phyloP scores from a whole-genome alignment of 495 filamentous ascomycete species.

The Penicillium samsonianum region DNA sequence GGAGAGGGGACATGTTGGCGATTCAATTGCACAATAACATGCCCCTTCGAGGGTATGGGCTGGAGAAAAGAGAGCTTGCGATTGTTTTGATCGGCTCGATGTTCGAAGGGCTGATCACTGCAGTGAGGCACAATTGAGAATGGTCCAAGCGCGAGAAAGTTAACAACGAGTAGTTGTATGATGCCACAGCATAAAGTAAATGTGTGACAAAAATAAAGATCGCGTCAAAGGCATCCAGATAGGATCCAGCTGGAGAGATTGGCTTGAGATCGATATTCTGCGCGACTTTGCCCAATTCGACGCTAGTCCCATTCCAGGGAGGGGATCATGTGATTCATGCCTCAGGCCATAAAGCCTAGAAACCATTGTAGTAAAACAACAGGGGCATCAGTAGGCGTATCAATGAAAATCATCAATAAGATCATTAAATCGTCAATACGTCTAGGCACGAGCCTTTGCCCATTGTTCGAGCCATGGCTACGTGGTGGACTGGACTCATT shows the following conservation, averaged over 20 bases:
- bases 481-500: background rate
- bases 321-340: slow-evolving; percentile 25
- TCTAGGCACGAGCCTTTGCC: background rate
- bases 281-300: slow-evolving; percentile 37
- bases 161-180: background rate
- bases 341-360: slow-evolving; percentile 3
- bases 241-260: slow-evolving; percentile 30
- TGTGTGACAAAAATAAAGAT: background rate
- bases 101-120: slow-evolving; percentile 20
- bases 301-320: slow-evolving; percentile 32
- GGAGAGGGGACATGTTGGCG: slow-evolving; percentile 63
- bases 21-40: slow-evolving; percentile 42
- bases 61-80: slow-evolving; percentile 18
- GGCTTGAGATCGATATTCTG: slow-evolving; percentile 31
- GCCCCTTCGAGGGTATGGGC: slow-evolving; percentile 35
- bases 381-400: background rate
- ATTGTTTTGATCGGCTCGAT: slow-evolving; percentile 17
- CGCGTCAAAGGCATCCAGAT: background rate
- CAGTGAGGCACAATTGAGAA: slow-evolving; percentile 1
- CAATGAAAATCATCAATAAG: background rate
- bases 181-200: background rate
- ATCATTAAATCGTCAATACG: no score
- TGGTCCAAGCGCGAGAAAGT: background rate
- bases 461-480: background rate
- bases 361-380: background rate